Base-by-base conservation (phyloP, 768 basidiomycete genomes). In the Tephrocybe sp. region DNA sequence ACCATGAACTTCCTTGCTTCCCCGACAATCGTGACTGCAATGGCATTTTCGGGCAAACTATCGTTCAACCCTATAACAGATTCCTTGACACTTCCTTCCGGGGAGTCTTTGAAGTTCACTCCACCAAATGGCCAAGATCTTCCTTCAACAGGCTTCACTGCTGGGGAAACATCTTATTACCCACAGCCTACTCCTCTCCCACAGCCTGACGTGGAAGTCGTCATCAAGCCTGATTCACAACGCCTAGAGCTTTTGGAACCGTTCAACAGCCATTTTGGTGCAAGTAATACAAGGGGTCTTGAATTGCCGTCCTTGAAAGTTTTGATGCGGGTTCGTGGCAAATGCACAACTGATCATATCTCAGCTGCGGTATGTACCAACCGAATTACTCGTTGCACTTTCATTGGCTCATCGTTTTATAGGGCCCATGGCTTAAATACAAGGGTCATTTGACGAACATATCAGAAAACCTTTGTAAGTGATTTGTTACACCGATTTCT, bases 1-100 rank as follows among this genome's bases (percentile, higher is more conserved):
- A 98, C 95, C 13, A 92, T 96, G 92, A 98, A 98, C 69, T 98
- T 99, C 75, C 79, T 99, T 50, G 93, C 96, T 7, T 98, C 95
- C 4, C 97, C 97, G 1, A 96, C 94, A 27, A 78, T 97, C 51
- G 97, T 98, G 16, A 98, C 97, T 18, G 97, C 97, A 1, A 93
- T 96, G 92, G 85, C 95, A 0, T 98, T 98, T 70, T 87, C 92
- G 8, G 97, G 96, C 31, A 87, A 83, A 63, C 77, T 98, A 35
- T 86, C 90, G 9, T 99, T 99, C 75, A 95, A 98, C 64, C 97
- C 97, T 1, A 76, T 87, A 60, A 87, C 82, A 15, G 97, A 99
- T 68, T 73, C 80, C 12, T 86, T 74, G 37, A 55, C 66, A 48
- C 56, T 84, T 39, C 80, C 87, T 39, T 80, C 86, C 32, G 97